Percentiles rank a stretch among this genome's conserved stretches.
Conservation (phyloP, 768 basidiomycete species). For the Plicaturopsis crispa region DNA sequence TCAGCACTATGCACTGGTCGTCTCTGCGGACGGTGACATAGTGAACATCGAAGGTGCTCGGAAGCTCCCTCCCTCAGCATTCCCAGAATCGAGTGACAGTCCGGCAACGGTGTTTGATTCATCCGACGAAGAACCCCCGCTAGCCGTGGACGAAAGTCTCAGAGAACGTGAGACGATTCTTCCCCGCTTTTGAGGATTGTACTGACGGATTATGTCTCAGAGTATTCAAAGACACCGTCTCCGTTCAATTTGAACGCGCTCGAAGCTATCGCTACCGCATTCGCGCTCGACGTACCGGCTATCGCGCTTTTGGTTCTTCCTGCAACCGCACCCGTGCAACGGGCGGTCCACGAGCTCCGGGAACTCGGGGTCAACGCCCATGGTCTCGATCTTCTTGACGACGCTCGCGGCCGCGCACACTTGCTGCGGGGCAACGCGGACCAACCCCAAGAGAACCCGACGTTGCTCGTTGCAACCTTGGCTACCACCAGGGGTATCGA, state of each 20-base stretch:
- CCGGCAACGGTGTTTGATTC: slow-evolving; percentile 16
- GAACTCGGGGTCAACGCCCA: slow-evolving; percentile 62
- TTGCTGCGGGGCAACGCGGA: slow-evolving; percentile 27
- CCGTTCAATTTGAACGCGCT: slow-evolving; percentile 48
- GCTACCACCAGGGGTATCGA: slow-evolving; percentile 71
- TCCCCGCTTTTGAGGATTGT: no score
- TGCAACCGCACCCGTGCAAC: slow-evolving; percentile 49
- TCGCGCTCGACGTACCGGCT: slow-evolving; percentile 68
- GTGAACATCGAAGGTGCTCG: slow-evolving; percentile 47
- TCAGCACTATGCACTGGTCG: slow-evolving; percentile 54
- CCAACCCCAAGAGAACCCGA: slow-evolving; percentile 40
- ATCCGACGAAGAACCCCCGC: slow-evolving; percentile 6
- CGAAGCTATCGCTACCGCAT: slow-evolving; percentile 62
- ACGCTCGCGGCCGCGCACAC: slow-evolving; percentile 34
- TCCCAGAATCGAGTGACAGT: no score
- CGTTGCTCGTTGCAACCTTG: slow-evolving; percentile 58
- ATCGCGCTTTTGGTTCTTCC: slow-evolving; percentile 64
- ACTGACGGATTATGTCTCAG: no score
- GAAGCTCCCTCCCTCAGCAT: slow-evolving; percentile 4
- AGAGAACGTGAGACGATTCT: slow-evolving; percentile 13
- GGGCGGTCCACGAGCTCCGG: slow-evolving; percentile 57
- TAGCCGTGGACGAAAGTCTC: slow-evolving; percentile 8
- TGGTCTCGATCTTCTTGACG: slow-evolving; percentile 43
- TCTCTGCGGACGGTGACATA: slow-evolving; percentile 43
- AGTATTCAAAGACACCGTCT: slow-evolving; percentile 35